A percentile compares a stretch with the other conserved stretches of the same genome.
Conservation (phyloP, 2,329 filamentous ascomycete genomes). For the Lanzia echinophila region DNA sequence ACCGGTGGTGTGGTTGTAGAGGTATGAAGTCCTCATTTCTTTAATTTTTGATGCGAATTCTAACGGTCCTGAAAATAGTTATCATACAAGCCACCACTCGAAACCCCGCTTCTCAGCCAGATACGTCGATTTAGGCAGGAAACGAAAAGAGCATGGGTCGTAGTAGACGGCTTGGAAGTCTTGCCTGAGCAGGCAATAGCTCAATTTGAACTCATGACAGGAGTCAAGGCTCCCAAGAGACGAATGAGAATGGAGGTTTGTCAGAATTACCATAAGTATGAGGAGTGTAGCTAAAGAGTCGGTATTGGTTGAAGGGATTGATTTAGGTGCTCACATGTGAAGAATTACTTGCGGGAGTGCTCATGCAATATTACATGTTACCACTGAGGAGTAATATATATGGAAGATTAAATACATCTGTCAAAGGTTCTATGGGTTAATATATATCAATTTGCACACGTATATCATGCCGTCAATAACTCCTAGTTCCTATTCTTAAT, state of each 20-base stretch:
- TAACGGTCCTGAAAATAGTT: slow-evolving; percentile 32
- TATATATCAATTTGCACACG: too few relatives aligned
- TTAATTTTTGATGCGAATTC: background rate
- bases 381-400: too few relatives aligned
- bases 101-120: slow-evolving; percentile 65
- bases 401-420: too few relatives aligned
- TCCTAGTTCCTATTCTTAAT: too few relatives aligned
- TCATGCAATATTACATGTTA: too few relatives aligned
- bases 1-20: slow-evolving; percentile 74
- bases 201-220: slow-evolving; percentile 76
- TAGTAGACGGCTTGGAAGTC: slow-evolving; percentile 69
- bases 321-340: too few relatives aligned
- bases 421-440: too few relatives aligned
- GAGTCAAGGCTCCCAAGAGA: slow-evolving; percentile 60
- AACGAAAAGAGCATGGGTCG: slow-evolving; percentile 60
- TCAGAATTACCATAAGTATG: slow-evolving; percentile 25
- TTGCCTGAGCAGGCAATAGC: slow-evolving; percentile 74
- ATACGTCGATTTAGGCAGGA: slow-evolving; percentile 41
- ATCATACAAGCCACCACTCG: slow-evolving; percentile 61
- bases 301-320: background rate
- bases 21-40: slow-evolving; percentile 14
- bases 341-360: too few relatives aligned
- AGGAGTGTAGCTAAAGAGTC: slow-evolving; percentile 4
- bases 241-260: slow-evolving; percentile 51
- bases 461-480: too few relatives aligned